Evolutionary conservation across 2,329 filamentous ascomycete genomes (phyloP).

Genomic region (Neoscytalidium dimidiatum): DNA sequence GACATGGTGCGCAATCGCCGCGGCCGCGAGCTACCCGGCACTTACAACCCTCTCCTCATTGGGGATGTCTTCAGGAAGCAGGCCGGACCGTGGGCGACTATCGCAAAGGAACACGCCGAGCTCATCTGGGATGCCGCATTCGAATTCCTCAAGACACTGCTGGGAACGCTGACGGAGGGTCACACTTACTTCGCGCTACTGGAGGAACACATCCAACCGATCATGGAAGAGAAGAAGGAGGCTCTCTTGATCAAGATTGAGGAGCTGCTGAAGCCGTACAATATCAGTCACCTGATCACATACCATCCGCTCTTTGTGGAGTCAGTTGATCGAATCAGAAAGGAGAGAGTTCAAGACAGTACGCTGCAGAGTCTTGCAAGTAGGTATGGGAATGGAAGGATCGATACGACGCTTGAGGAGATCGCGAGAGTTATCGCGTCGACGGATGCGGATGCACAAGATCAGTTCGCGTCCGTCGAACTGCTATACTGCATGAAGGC

Average conservation of each 20-base stretch:
- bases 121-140: slow-evolving; percentile 36
- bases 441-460: neutral
- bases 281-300: slow-evolving; percentile 52
- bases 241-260: slow-evolving; percentile 43
- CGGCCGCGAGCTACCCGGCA: slow-evolving; percentile 61
- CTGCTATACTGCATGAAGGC: slow-evolving; percentile 46
- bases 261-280: slow-evolving; percentile 50
- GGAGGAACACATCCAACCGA: slow-evolving; percentile 41
- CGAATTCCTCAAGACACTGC: slow-evolving; percentile 38
- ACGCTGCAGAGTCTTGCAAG: neutral
- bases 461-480: slow-evolving; percentile 19
- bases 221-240: slow-evolving; percentile 40
- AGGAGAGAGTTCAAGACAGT: neutral
- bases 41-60: slow-evolving; percentile 62
- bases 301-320: slow-evolving; percentile 52
- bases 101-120: slow-evolving; percentile 40
- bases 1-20: slow-evolving; percentile 36
- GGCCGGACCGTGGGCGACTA: slow-evolving; percentile 54
- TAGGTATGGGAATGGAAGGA: neutral
- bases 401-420: neutral
- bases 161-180: slow-evolving; percentile 40
- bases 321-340: slow-evolving; percentile 25
- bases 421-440: neutral
- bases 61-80: slow-evolving; percentile 63
- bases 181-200: slow-evolving; percentile 43